Conservation (phyloP, 768 basidiomycete species). For the Ephemerocybe angulata region DNA sequence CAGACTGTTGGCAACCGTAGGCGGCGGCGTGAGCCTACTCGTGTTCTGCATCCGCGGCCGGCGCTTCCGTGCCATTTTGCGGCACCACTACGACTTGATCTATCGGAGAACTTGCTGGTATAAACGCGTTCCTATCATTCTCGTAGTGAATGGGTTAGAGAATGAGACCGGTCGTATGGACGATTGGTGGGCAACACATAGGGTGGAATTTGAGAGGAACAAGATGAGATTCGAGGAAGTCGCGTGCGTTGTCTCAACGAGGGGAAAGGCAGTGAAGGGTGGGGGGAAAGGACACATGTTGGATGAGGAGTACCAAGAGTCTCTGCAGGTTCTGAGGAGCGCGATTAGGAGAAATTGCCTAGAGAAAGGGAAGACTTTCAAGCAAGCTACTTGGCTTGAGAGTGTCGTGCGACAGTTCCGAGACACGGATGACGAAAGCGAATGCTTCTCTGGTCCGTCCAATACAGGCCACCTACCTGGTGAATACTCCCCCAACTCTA, state of each 20-base stretch:
- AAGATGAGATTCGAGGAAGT: constrained; percentile 6
- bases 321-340: constrained; percentile 2
- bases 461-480: too few relatives aligned
- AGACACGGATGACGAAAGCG: too few relatives aligned
- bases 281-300: constrained; percentile 13
- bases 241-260: constrained; percentile 12
- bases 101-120: constrained; percentile 4
- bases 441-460: too few relatives aligned
- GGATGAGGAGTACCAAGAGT: constrained; percentile 17
- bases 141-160: constrained; percentile 10
- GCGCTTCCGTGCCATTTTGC: constrained; percentile 9
- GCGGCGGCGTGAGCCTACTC: not conserved
- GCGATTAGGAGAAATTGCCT: not conserved
- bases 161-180: constrained; percentile 5
- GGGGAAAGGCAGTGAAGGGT: constrained; percentile 10
- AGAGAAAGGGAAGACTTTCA: not conserved
- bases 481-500: too few relatives aligned
- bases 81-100: constrained; percentile 12
- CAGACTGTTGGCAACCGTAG: constrained; percentile 1
- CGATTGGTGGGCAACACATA: constrained; percentile 11
- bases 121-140: constrained; percentile 6
- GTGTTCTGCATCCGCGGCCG: constrained; percentile 10
- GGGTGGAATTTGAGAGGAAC: constrained; percentile 1
- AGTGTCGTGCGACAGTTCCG: too few relatives aligned
- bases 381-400: too few relatives aligned